Percentiles rank a stretch among this genome's conserved stretches.
Evolutionary conservation across 257 asterid genomes (phyloP).

Genomic region (Primulina eburnea): DNA sequence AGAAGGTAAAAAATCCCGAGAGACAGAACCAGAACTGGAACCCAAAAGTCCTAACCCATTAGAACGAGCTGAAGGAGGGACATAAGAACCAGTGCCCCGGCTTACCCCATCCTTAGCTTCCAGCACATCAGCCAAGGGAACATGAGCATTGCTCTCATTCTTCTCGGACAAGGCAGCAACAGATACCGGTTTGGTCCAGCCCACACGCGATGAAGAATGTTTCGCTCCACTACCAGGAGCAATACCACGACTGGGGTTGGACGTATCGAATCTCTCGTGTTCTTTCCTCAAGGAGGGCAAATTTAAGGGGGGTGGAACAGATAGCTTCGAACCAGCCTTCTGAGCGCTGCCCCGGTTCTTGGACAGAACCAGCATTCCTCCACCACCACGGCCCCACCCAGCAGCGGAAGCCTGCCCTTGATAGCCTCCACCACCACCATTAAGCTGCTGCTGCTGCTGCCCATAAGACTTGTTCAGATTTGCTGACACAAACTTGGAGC

Average conservation of each 20-base stretch:
- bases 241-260: constrained; percentile 52
- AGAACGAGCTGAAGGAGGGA: constrained; percentile 78
- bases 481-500: constrained; percentile 76
- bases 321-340: constrained; percentile 69
- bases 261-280: constrained; percentile 69
- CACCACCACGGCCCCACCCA: constrained; percentile 62
- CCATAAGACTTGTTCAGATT: constrained; percentile 90
- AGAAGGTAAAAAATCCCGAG: constrained; percentile 38
- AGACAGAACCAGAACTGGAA: constrained; percentile 35
- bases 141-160: constrained; percentile 36
- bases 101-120: constrained; percentile 42
- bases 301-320: constrained; percentile 96
- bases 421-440: constrained; percentile 48
- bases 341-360: constrained; percentile 53
- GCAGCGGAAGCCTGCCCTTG: constrained; percentile 49
- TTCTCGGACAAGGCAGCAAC: constrained; percentile 42
- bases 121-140: constrained; percentile 35
- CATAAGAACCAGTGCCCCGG: constrained; percentile 51
- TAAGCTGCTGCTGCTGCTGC: constrained; percentile 56
- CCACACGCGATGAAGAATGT: constrained; percentile 78
- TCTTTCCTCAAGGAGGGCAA: constrained; percentile 95
- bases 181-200: constrained; percentile 79
- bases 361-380: constrained; percentile 90
- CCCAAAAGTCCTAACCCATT: constrained; percentile 37
- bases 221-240: constrained; percentile 71